Percentiles rank a stretch among this genome's conserved stretches.
Evolutionary conservation across 306 rosid genomes (phyloP).

Genomic region (Pterocarpus macrocarpus): DNA sequence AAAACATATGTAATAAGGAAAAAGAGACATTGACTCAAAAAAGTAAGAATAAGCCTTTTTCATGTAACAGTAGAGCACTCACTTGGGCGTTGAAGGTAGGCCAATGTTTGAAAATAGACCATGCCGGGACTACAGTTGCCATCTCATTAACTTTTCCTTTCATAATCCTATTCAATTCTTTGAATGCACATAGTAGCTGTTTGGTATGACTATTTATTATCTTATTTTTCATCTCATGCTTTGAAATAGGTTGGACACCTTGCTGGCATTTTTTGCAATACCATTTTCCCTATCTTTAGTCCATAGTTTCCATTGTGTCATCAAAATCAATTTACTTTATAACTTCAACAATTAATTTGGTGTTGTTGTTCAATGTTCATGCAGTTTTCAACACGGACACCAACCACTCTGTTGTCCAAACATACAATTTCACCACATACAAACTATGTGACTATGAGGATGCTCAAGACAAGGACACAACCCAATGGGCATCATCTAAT

Average conservation of each 20-base stretch:
- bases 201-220: neutral
- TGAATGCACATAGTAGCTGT: neutral
- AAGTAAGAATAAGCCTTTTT: neutral
- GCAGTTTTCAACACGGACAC: conserved; percentile 88
- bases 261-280: neutral
- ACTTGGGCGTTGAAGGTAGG: neutral
- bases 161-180: neutral
- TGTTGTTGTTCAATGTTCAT: conserved; percentile 20
- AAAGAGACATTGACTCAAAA: neutral
- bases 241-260: neutral
- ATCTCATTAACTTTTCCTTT: neutral
- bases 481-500: conserved; percentile 68
- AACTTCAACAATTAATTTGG: neutral
- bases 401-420: conserved; percentile 79
- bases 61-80: neutral
- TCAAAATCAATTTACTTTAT: neutral
- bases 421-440: conserved; percentile 80
- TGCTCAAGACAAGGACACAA: conserved; percentile 72
- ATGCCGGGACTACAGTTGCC: neutral
- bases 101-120: neutral
- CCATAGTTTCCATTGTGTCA: neutral
- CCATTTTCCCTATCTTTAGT: neutral
- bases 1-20: neutral
- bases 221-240: neutral
- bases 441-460: conserved; percentile 73